phyloP scores from a whole-genome alignment of 768 basidiomycete genomes.

The Boletus insuetus region DNA sequence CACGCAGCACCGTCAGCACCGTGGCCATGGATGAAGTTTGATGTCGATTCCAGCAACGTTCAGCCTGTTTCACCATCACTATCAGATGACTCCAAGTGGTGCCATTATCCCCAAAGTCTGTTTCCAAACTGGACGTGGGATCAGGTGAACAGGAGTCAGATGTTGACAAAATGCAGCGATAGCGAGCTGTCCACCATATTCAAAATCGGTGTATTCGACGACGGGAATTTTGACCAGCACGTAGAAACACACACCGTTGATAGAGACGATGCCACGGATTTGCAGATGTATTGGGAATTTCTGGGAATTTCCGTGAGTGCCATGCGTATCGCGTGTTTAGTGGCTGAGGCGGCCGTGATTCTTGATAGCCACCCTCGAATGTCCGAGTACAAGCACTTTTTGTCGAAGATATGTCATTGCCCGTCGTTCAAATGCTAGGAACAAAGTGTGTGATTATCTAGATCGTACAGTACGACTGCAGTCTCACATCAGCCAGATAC shows the following conservation, averaged over 20 bases:
- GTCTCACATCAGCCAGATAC: slow-evolving; percentile 29
- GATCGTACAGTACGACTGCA: too few relatives aligned
- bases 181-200: slow-evolving; percentile 17
- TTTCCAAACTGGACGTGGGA: slow-evolving; percentile 53
- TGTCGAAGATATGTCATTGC: slow-evolving; percentile 34
- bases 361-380: slow-evolving; percentile 23
- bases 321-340: not conserved
- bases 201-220: slow-evolving; percentile 14
- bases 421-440: slow-evolving; percentile 40
- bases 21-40: slow-evolving; percentile 39
- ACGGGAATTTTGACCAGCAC: slow-evolving; percentile 16
- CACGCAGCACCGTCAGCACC: slow-evolving; percentile 39
- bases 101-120: slow-evolving; percentile 45
- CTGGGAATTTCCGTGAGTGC: slow-evolving; percentile 26
- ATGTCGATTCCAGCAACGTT: slow-evolving; percentile 10
- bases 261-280: slow-evolving; percentile 8
- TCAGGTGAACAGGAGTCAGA: slow-evolving; percentile 39
- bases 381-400: slow-evolving; percentile 37
- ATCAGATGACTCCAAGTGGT: slow-evolving; percentile 23
- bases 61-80: not conserved
- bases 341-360: not conserved
- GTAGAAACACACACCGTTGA: slow-evolving; percentile 8
- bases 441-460: slow-evolving; percentile 27
- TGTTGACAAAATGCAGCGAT: slow-evolving; percentile 24
- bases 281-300: slow-evolving; percentile 28